These are phyloP conservation scores for Boletus rufocinnamomeus DNA, from an alignment of 768 basidiomycete species.

Conservation along the genomic window DNA sequence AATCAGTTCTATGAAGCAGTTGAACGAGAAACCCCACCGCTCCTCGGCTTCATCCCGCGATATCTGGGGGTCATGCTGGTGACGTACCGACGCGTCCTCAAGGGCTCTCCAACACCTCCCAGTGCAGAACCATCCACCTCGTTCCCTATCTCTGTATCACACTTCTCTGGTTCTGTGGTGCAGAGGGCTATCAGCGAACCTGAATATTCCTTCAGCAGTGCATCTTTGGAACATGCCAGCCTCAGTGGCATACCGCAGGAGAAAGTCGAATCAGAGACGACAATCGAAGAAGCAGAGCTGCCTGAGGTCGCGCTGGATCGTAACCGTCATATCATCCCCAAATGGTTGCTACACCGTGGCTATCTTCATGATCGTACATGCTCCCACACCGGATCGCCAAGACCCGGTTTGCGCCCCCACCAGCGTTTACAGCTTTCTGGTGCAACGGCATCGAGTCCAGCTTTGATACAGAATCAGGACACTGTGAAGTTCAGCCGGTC, in stretches of 20 bases:
- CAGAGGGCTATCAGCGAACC: conserved; percentile 33
- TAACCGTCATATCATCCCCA: conserved; percentile 95
- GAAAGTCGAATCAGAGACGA: conserved; percentile 44
- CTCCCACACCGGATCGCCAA: conserved; percentile 42
- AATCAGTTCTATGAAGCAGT: conserved; percentile 98
- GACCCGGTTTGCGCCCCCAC: conserved; percentile 30
- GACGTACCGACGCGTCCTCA: conserved; percentile 82
- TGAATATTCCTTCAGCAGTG: conserved; percentile 4
- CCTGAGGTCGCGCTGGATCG: conserved; percentile 93
- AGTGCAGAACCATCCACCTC: conserved; percentile 16
- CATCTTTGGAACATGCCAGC: conserved; percentile 3
- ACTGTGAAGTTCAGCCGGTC: conserved; percentile 13
- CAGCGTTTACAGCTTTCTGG: conserved; percentile 47
- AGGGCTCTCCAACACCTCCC: conserved; percentile 33
- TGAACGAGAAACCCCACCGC: conserved; percentile 88
- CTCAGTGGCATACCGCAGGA: conserved; percentile 25
- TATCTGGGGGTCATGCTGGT: conserved; percentile 99
- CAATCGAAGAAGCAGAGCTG: conserved; percentile 72
- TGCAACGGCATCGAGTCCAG: conserved; percentile 70
- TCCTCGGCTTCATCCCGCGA: conserved; percentile 93
- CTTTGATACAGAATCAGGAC: conserved; percentile 47
- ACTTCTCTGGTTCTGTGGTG: conserved; percentile 30
- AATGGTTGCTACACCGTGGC: conserved; percentile 74
- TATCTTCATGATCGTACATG: conserved; percentile 50
- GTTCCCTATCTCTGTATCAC: conserved; percentile 22